Percentiles rank a stretch among this genome's conserved stretches.
phyloP scores from a whole-genome alignment of 1,284 basidiomycete species.

The Melampsora americana region DNA sequence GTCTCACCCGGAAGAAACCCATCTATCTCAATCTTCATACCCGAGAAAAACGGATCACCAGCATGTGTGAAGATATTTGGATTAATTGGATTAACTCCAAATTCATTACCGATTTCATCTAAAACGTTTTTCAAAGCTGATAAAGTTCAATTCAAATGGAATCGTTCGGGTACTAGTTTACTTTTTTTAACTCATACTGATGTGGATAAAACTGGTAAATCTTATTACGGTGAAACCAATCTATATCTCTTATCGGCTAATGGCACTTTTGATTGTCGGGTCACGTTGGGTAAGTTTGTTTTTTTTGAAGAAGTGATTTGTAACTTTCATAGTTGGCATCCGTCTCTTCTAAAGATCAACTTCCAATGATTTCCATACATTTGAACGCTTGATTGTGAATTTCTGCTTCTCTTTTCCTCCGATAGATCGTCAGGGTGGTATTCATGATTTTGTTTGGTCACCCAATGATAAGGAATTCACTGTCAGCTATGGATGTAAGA shows the following conservation, averaged over 20 bases:
- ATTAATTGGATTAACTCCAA: constrained; percentile 63
- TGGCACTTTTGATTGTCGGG: constrained; percentile 90
- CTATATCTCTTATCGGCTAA: constrained; percentile 88
- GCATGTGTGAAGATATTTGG: constrained; percentile 82
- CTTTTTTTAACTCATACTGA: constrained; percentile 90
- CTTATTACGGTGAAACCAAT: constrained; percentile 96
- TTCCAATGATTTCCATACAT: not conserved
- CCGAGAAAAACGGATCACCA: constrained; percentile 95
- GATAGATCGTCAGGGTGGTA: constrained; percentile 88
- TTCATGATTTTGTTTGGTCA: constrained; percentile 94
- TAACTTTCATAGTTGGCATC: not conserved
- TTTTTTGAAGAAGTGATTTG: too few species aligned
- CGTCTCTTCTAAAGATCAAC: not conserved
- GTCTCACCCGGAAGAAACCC: constrained; percentile 80
- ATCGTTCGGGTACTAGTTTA: constrained; percentile 67
- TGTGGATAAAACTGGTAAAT: constrained; percentile 94
- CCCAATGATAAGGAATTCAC: constrained; percentile 91
- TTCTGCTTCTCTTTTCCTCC: not conserved
- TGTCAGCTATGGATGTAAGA: constrained; percentile 90
- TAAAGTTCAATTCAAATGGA: constrained; percentile 92
- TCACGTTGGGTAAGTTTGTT: constrained; percentile 63
- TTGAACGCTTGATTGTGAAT: not conserved
- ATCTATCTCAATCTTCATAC: constrained; percentile 80
- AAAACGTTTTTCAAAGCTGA: constrained; percentile 98
- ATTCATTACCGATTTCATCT: constrained; percentile 61